These are phyloP conservation scores for Striga hermonthica DNA, from an alignment of 305 asterid genomes.

Conservation along the genomic window DNA sequence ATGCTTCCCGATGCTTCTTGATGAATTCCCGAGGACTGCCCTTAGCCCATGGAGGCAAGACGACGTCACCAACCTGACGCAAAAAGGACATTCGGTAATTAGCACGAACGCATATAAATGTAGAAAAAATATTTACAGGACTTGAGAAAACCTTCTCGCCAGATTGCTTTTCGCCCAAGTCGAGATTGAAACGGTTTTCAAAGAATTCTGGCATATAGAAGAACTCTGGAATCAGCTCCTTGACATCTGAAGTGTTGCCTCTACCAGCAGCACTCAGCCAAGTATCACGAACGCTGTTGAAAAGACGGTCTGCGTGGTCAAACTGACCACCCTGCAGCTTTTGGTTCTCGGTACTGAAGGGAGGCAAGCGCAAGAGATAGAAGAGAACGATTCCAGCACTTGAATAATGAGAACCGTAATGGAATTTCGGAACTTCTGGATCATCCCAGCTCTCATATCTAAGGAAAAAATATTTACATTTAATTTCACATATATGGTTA, in stretches of 20 bases:
- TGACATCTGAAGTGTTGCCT: slow-evolving; percentile 97
- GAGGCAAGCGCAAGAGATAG: slow-evolving; percentile 94
- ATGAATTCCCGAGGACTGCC: slow-evolving; percentile 93
- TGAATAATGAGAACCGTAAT: slow-evolving; percentile 98
- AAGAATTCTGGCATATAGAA: slow-evolving; percentile 96
- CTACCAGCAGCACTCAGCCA: slow-evolving; percentile 99
- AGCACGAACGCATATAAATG: background rate
- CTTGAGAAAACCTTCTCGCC: slow-evolving; percentile 84
- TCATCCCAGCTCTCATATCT: slow-evolving; percentile 99
- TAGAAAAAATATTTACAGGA: slow-evolving; percentile 5
- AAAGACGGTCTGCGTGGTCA: slow-evolving; percentile 99
- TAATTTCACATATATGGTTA: background rate
- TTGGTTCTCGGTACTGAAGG: slow-evolving; percentile 89
- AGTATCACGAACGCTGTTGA: slow-evolving; percentile 87
- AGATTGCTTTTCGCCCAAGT: slow-evolving; percentile 99
- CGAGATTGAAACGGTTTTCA: slow-evolving; percentile 83
- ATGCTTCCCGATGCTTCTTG: slow-evolving; percentile 89
- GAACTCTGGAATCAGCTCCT: slow-evolving; percentile 98
- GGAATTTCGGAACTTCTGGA: slow-evolving; percentile 99
- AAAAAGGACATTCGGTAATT: background rate
- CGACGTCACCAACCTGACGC: slow-evolving; percentile 84
- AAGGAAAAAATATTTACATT: background rate
- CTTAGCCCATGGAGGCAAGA: slow-evolving; percentile 96
- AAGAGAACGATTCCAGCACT: slow-evolving; percentile 99
- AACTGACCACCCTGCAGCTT: slow-evolving; percentile 99